Conservation (phyloP, 2,329 filamentous ascomycete genomes). For the Cephalotrichum gorgonifer region DNA sequence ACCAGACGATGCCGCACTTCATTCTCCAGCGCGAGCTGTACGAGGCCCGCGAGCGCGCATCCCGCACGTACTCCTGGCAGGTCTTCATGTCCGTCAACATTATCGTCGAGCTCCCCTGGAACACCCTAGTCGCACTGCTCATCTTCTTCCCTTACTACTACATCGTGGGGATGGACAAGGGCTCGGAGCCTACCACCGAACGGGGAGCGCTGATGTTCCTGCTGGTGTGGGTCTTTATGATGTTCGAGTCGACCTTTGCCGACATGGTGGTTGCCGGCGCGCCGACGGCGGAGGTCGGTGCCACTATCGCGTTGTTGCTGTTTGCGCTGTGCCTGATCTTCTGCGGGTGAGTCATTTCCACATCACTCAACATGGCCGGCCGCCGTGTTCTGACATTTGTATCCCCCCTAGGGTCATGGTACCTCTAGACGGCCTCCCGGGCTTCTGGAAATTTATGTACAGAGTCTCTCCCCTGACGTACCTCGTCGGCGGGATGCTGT, state of each 20-base stretch:
- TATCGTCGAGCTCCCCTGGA: slow-evolving; percentile 58
- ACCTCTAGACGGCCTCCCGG: slow-evolving; percentile 42
- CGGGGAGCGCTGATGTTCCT: slow-evolving; percentile 55
- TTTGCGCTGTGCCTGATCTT: slow-evolving; percentile 54
- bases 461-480: slow-evolving; percentile 60
- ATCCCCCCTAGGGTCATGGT: no score
- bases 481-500: slow-evolving; percentile 50
- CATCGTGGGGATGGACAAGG: slow-evolving; percentile 48
- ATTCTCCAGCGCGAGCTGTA: slow-evolving; percentile 55
- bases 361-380: not conserved
- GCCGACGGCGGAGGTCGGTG: slow-evolving; percentile 41
- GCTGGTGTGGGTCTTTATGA: slow-evolving; percentile 49
- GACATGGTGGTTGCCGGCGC: slow-evolving; percentile 52
- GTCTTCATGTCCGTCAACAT: slow-evolving; percentile 57
- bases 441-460: slow-evolving; percentile 67
- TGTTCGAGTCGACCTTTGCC: slow-evolving; percentile 56
- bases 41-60: slow-evolving; percentile 55
- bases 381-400: slow-evolving; percentile 18
- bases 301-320: slow-evolving; percentile 32
- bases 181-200: slow-evolving; percentile 23
- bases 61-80: slow-evolving; percentile 55
- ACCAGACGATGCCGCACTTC: slow-evolving; percentile 58
- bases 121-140: slow-evolving; percentile 48
- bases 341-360: slow-evolving; percentile 28
- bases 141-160: slow-evolving; percentile 59